Conservation (phyloP, 1,139 yeast genomes). For the Taiozyma sp. region DNA sequence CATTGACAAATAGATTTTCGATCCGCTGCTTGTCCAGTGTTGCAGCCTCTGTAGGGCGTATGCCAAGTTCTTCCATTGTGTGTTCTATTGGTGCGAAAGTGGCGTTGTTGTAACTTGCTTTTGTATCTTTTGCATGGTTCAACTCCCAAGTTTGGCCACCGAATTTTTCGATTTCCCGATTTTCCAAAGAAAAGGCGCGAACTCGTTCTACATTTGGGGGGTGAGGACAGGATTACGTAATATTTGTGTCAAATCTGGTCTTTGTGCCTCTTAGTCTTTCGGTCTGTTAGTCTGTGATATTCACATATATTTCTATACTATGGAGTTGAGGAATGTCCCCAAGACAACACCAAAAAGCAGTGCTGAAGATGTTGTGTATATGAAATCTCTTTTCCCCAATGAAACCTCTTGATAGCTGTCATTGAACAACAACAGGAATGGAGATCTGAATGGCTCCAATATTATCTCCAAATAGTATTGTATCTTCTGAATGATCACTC, state of each 20-base stretch:
- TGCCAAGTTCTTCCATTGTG: slow-evolving; percentile 58
- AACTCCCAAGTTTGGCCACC: slow-evolving; percentile 11
- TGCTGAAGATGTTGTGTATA: slow-evolving; percentile 1
- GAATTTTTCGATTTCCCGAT: slow-evolving; percentile 4
- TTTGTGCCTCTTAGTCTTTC: background rate
- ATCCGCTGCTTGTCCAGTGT: slow-evolving; percentile 20
- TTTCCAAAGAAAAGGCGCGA: background rate
- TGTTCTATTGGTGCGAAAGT: background rate
- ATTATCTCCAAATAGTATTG: background rate
- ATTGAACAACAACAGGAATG: slow-evolving; percentile 4
- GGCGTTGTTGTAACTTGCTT: background rate
- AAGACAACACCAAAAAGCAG: slow-evolving; percentile 1
- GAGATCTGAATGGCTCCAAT: slow-evolving; percentile 1
- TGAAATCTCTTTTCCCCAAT: slow-evolving; percentile 3
- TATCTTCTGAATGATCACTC: background rate
- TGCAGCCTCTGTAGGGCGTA: slow-evolving; percentile 31
- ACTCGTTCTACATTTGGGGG: background rate
- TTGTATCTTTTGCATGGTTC: background rate
- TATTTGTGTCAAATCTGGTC: background rate
- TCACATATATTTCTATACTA: background rate
- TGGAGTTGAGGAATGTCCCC: background rate
- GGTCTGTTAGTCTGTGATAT: background rate
- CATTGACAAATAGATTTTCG: slow-evolving; percentile 21
- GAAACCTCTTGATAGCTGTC: slow-evolving; percentile 1
- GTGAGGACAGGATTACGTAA: background rate